phyloP scores from a whole-genome alignment of 1,284 basidiomycete genomes.

The Ganoderma sp. region DNA sequence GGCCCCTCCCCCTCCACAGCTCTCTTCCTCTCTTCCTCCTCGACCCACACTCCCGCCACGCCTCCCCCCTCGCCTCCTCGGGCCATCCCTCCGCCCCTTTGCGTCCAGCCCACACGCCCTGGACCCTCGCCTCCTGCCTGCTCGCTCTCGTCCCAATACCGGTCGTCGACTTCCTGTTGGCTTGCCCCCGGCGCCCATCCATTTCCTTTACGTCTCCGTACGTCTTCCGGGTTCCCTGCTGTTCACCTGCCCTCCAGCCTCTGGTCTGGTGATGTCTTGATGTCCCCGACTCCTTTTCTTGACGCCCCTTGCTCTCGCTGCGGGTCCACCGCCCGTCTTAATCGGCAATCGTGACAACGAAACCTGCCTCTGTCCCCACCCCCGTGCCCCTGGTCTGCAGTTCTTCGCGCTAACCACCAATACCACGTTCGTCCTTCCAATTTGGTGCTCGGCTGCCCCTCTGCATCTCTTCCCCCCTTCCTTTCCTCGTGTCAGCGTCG shows the following conservation, averaged over 20 bases:
- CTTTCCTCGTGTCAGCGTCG: not conserved
- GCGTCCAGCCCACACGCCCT: conserved; percentile 3
- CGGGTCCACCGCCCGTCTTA: conserved; percentile 11
- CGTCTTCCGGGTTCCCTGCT: conserved; percentile 18
- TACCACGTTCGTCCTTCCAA: conserved; percentile 21
- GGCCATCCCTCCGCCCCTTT: conserved; percentile 10
- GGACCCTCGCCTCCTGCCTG: not conserved
- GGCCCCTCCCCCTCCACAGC: not conserved
- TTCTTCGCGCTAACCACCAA: conserved; percentile 15
- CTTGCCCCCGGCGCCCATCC: not conserved
- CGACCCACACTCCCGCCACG: not conserved
- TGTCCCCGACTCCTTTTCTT: conserved; percentile 7
- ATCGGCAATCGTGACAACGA: conserved; percentile 29
- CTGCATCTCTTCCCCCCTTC: no score
- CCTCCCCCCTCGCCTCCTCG: conserved; percentile 25
- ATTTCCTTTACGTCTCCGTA: conserved; percentile 27
- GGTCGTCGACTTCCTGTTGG: conserved; percentile 1
- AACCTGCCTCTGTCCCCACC: conserved; percentile 18
- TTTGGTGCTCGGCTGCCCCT: conserved; percentile 14
- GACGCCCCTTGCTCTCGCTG: conserved; percentile 10
- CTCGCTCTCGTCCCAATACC: conserved; percentile 5
- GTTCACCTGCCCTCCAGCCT: conserved; percentile 17
- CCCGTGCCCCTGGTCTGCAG: conserved; percentile 9
- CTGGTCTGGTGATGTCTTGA: conserved; percentile 24
- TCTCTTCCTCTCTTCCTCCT: not conserved